Percentiles rank a stretch among this genome's conserved stretches.
phyloP scores from a whole-genome alignment of 371 early-diverging fungal species.

The Actinomucor elegans region DNA sequence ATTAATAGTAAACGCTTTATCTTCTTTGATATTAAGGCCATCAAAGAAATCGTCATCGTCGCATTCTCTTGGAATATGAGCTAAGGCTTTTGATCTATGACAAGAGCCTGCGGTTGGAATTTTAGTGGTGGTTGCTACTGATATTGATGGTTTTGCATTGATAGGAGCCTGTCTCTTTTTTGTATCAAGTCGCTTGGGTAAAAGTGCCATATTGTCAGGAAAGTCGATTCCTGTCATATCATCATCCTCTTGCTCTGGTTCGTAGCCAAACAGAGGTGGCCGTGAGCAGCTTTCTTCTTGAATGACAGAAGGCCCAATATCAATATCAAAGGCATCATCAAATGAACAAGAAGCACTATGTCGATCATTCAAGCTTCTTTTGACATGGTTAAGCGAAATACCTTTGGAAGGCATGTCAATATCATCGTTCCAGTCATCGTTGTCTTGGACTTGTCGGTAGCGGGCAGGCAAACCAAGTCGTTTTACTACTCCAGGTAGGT shows the following conservation, averaged over 20 bases:
- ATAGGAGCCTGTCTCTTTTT: not conserved
- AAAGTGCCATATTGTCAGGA: constrained; percentile 20
- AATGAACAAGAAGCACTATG: not conserved
- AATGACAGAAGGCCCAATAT: constrained; percentile 7
- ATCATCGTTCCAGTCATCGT: constrained; percentile 34
- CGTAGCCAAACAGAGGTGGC: not conserved
- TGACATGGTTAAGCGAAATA: not conserved
- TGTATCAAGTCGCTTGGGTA: constrained; percentile 4
- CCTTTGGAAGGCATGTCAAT: constrained; percentile 10
- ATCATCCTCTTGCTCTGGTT: constrained; percentile 12
- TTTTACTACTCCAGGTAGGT: constrained; percentile 17
- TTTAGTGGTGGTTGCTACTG: not conserved
- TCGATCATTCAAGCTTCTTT: not conserved
- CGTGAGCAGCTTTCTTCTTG: not conserved
- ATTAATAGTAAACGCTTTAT: not conserved
- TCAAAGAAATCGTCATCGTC: constrained; percentile 37
- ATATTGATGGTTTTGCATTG: not conserved
- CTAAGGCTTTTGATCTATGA: not conserved
- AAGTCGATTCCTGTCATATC: constrained; percentile 30
- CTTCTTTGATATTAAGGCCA: constrained; percentile 24
- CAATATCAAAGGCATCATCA: not conserved
- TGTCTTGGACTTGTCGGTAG: constrained; percentile 10
- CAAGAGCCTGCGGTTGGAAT: not conserved
- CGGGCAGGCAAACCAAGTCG: constrained; percentile 12
- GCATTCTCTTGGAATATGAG: constrained; percentile 11